Percentiles rank a stretch among this genome's conserved stretches.
Evolutionary conservation across 2,329 filamentous ascomycete species (phyloP).

Genomic region (Botrytis porri): DNA sequence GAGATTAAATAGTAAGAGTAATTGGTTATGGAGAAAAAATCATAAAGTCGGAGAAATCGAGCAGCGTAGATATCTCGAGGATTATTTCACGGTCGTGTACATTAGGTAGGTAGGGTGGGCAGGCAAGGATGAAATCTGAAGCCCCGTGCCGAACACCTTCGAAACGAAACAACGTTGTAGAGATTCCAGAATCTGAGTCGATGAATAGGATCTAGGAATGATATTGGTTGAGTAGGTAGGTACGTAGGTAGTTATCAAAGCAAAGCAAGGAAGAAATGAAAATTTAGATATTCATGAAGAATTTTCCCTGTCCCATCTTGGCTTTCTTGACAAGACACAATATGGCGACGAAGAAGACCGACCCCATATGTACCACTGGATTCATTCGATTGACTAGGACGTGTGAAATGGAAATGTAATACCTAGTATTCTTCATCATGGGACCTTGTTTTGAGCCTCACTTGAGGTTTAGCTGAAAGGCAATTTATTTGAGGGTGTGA

Average conservation of each 20-base stretch:
- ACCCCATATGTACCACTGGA: not conserved
- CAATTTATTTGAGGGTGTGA: not conserved
- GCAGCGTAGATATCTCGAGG: not conserved
- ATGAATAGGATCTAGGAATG: not conserved
- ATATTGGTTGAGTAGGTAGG: slow-evolving; percentile 1
- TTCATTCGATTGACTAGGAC: not conserved
- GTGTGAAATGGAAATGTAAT: not conserved
- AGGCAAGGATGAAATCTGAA: not conserved
- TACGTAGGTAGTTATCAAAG: not conserved
- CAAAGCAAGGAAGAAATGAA: not conserved
- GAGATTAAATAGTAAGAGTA: not conserved
- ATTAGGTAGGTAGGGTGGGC: no score
- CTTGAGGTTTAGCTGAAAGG: slow-evolving; percentile 5
- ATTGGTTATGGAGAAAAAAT: not conserved
- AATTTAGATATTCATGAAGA: not conserved
- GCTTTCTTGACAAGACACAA: not conserved
- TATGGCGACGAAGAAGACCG: not conserved
- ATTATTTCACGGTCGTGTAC: not conserved
- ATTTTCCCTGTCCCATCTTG: not conserved
- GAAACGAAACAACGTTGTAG: not conserved
- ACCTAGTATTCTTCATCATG: slow-evolving; percentile 4
- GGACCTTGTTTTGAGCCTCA: slow-evolving; percentile 6
- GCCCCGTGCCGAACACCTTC: not conserved
- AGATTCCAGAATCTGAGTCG: not conserved
- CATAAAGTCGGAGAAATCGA: not conserved